Percentiles rank a stretch among this genome's conserved stretches.
Evolutionary conservation across 768 basidiomycete species (phyloP).

Genomic region (Lactarius pseudohatsudake): DNA sequence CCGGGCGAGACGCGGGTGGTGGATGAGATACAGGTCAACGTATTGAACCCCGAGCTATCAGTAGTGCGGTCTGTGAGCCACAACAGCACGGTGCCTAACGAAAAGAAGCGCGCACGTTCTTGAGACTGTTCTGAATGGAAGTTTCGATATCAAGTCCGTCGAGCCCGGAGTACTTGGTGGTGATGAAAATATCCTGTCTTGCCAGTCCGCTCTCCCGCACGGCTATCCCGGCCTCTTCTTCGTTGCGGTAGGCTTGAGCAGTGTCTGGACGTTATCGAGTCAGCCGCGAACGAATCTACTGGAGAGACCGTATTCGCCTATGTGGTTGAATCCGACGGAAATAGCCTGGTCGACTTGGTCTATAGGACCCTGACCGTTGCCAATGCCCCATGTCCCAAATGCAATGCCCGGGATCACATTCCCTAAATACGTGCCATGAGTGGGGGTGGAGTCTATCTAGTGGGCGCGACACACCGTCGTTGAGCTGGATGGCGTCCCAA

Average conservation of each 20-base stretch:
- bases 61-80: not conserved
- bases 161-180: conserved; percentile 61
- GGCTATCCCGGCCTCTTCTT: conserved; percentile 52
- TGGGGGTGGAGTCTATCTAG: not conserved
- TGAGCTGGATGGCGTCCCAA: conserved; percentile 58
- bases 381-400: conserved; percentile 67
- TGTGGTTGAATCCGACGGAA: conserved; percentile 58
- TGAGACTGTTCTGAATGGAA: conserved; percentile 56
- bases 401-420: conserved; percentile 50
- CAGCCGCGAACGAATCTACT: not conserved
- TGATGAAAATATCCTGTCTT: conserved; percentile 60
- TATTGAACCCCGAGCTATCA: conserved; percentile 59
- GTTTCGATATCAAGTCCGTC: conserved; percentile 52
- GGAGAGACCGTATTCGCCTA: conserved; percentile 45
- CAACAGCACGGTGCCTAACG: not conserved
- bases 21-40: conserved; percentile 73
- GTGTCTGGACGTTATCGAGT: conserved; percentile 46
- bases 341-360: conserved; percentile 63
- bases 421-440: conserved; percentile 36
- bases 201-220: conserved; percentile 53
- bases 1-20: conserved; percentile 50
- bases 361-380: conserved; percentile 51
- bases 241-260: conserved; percentile 61
- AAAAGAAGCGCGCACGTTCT: conserved; percentile 44
- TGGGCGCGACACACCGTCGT: conserved; percentile 48